Evolutionary conservation across 306 rosid species (phyloP), one percentile per base, ranked within the genome.

Genomic region (Notholithocarpus densiflorus): DNA sequence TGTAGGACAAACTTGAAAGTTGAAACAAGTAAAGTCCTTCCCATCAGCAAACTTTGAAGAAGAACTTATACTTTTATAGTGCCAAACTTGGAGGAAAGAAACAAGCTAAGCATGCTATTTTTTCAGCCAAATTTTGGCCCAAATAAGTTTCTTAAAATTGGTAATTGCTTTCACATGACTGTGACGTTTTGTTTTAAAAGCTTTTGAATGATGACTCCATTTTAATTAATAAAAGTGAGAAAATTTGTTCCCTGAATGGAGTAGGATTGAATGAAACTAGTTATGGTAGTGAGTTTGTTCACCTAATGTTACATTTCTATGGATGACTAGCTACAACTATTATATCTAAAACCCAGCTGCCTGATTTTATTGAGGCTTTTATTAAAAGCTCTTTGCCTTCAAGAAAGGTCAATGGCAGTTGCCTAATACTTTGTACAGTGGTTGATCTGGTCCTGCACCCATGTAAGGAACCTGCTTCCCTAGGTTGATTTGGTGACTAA

Each of bases 391-490:
- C 23, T 60, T 27, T 64, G 53, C 75, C 6, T 69, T 78, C 51
- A 64, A 64, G 57, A 68, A 11, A 37, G 75, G 90, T 85, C 88
- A 87, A 82, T 54, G 21, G 62, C 70, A 70, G 8, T 43, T 81
- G 76, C 87, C 82, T 68, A 80, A 54, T 77, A 13, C 40, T 71
- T 74, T 75, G 40, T 51, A 75, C 70, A 73, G 83, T 83, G 68
- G 91, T 86, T 86, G 88, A 86, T 85, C 84, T 86, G 88, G 88
- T 87, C 84, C 74, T 80, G 20, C 52, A 62, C 29, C n/a, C 17
- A 5, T 9, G 24, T 7, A 17, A 23, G 23, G 37, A 4, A 29
- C 17, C 52, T 56, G 21, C 48, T n/a, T 31, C 10, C 4, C 6
- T 18, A 12, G 23, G 20, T 37, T 40, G 76, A 80, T 66, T 76